Conservation (phyloP, 805 yeast genomes). For the Ogataea methanolica region DNA sequence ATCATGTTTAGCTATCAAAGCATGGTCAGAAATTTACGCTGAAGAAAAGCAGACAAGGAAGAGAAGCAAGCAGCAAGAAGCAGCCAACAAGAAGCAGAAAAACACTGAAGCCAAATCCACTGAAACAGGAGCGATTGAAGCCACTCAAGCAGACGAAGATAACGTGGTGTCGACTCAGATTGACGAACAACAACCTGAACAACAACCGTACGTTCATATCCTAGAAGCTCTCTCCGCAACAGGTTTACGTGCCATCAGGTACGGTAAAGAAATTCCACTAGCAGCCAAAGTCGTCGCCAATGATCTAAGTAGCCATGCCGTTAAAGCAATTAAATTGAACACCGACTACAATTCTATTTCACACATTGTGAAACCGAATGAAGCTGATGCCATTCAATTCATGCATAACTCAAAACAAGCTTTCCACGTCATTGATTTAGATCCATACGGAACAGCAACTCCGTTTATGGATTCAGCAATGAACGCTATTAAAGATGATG, state of each 20-base stretch:
- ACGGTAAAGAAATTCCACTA: constrained; percentile 84
- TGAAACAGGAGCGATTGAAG: constrained; percentile 2
- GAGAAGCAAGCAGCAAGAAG: constrained; percentile 20
- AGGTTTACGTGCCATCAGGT: constrained; percentile 89
- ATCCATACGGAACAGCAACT: constrained; percentile 96
- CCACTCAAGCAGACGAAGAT: not conserved
- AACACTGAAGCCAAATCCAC: constrained; percentile 8
- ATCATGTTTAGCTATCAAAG: constrained; percentile 76
- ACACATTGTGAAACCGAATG: constrained; percentile 56
- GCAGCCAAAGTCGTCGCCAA: constrained; percentile 78
- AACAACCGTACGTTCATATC: constrained; percentile 53
- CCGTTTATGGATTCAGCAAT: constrained; percentile 93
- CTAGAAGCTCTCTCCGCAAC: constrained; percentile 93
- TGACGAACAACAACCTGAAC: constrained; percentile 19
- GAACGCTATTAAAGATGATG: constrained; percentile 78
- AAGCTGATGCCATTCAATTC: constrained; percentile 86
- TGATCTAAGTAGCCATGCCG: constrained; percentile 85
- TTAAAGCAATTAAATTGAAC: constrained; percentile 69
- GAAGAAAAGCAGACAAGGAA: constrained; percentile 30
- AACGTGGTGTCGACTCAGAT: not conserved
- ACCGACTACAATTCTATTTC: constrained; percentile 60
- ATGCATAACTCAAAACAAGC: constrained; percentile 54
- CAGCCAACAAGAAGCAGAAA: constrained; percentile 15
- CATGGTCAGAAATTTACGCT: constrained; percentile 70
- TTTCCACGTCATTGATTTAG: constrained; percentile 87